Base-by-base conservation (phyloP, 169 alveolate species). In the Plasmodium inui region DNA sequence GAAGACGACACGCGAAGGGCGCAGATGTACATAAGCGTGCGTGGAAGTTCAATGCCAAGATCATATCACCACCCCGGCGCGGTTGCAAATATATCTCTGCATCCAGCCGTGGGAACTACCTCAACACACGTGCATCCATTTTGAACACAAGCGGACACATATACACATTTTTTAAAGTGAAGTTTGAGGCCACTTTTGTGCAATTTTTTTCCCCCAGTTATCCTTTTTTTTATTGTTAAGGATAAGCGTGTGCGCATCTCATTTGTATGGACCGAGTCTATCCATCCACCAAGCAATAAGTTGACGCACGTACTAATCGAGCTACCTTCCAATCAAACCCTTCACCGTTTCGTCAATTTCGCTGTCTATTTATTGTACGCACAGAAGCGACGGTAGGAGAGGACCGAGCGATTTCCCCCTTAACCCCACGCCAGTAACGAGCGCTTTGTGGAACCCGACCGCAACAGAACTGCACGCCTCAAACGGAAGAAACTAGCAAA, bases 121-220 rank as follows among this genome's bases (percentile, higher is more conserved):
- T n/a, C n/a, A n/a, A n/a, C n/a, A n/a, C n/a, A n/a, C n/a, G 12
- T 41, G 50, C 73, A 61, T 83, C 50, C 73, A 34, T 81, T 26
- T 3, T 26, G n/a, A 14, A 76, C 81, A 72, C 17, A 8, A 17
- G 46, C 37, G 37, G 61, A 19, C 32, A 19, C 34, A 34, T 6
- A 46, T 19, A 8, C 50, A 14, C 67, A 44, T 50, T 82, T 82
- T 83, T 83, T 61, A 61, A 67, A 83, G 44, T 83, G 28, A 83
- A 83, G 72, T 83, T 83, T 67, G 92, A 83, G 61, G 74, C 78
- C 92, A 61, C 46, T 19, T 37, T 83, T 83, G 28, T 70, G 72
- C 10, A 61, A 67, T 67, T 67, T 83, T 7, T 70, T 83, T 30
- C 50, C 19, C 72, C 28, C 39, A 1, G n/a, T 67, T 30, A n/a